A percentile compares a stretch with the other conserved stretches of the same genome.
phyloP scores from a whole-genome alignment of 306 rosid species.

The Gynostemma pentaphyllum region DNA sequence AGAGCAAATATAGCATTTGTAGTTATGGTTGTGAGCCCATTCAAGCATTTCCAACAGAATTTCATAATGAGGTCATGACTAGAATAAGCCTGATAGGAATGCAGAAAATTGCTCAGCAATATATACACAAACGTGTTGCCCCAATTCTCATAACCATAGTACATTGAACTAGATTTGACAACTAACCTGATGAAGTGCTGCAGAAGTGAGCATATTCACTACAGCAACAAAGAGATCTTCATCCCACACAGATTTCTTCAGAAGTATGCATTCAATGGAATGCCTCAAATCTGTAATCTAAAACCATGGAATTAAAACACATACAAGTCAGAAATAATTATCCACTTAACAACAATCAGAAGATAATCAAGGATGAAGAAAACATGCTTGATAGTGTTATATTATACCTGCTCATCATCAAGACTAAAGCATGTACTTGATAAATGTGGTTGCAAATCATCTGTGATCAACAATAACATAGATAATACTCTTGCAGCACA shows the following conservation, averaged over 20 bases:
- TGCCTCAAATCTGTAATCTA: conserved; percentile 60
- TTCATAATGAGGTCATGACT: no score
- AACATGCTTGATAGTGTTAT: no score
- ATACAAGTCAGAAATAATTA: conserved; percentile 1
- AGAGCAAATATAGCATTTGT: no score
- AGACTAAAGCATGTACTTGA: conserved; percentile 51
- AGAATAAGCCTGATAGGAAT: no score
- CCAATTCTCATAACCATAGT: background rate
- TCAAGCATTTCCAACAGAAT: no score
- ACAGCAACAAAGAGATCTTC: conserved; percentile 76
- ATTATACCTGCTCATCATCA: conserved; percentile 62
- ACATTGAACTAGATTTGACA: conserved; percentile 1
- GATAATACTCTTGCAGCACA: conserved; percentile 75
- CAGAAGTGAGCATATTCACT: conserved; percentile 59
- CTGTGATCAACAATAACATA: conserved; percentile 45
- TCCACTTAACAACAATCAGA: conserved; percentile 4
- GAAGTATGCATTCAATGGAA: conserved; percentile 42
- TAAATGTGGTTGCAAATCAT: conserved; percentile 44
- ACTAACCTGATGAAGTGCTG: conserved; percentile 73
- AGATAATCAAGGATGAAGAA: background rate
- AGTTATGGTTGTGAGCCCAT: no score
- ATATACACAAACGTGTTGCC: background rate
- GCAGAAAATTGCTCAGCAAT: no score
- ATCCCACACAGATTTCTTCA: conserved; percentile 42
- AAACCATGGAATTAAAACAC: conserved; percentile 14